Base-by-base conservation (phyloP, 257 asterid genomes). In the Solanum virginianum region DNA sequence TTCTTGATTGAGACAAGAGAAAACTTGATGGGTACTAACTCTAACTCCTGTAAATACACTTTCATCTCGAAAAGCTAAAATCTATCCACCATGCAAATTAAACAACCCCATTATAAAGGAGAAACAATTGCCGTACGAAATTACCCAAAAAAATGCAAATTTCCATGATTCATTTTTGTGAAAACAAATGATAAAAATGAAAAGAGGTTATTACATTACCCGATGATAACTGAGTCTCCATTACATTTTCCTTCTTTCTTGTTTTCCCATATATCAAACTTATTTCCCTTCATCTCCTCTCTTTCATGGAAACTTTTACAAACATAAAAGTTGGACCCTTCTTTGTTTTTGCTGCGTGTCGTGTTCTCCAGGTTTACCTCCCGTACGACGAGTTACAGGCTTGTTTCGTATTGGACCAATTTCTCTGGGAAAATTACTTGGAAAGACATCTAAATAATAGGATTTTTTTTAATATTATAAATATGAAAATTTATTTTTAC, bases 221-320 rank as follows among this genome's bases (percentile, higher is more conserved):
- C 4, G 56, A 41, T 89, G 80, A 87, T 29, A 49, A 88, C 63
- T 20, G 66, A 59, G n/a, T 90, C 90, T 75, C 93, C 41, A 88
- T 79, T 60, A 91, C 92, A 90, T 81, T 93, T 84, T 51, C 93
- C 91, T 91, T 90, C 95, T 87, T 36, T 88, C 91, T 72, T 92
- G 90, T 66, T 87, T 92, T 86, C 90, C 92, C 94, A 90, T 90
- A 85, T 86, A 86, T 56, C 32, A 12, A 81, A 60, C 62, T 5
- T 36, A 5, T 26, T 49, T 53, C 16, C 36, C 83, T 49, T 80
- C 69, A 32, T 32, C 36, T 32, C 36, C 36, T 32, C 36, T 32
- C 36, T 32, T 32, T 32, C 36, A 32, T 32, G 36, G 15, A 49
- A 49, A 43, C 12, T 11, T 12, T 51, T 12, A 10, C 7, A 29